Percentiles rank a stretch among this genome's conserved stretches.
Evolutionary conservation across 176 grass and related monocot genomes (phyloP).

Genomic region (Oryza meyeriana): DNA sequence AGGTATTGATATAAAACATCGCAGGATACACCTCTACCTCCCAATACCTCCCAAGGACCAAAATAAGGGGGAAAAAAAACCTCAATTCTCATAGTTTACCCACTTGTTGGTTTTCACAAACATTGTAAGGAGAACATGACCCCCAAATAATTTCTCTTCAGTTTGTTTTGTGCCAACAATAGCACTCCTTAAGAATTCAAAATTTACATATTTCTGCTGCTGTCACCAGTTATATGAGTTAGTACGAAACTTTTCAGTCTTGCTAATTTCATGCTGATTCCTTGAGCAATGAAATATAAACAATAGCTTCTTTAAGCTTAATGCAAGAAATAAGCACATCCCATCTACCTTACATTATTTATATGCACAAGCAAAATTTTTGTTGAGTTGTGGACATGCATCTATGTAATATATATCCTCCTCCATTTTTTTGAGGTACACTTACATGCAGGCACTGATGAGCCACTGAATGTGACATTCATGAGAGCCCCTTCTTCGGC

Average conservation of each 20-base stretch:
- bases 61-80: no score
- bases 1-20: no score
- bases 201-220: not conserved
- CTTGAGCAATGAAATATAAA: not conserved
- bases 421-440: constrained; percentile 48
- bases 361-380: not conserved
- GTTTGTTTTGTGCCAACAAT: not conserved
- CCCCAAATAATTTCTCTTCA: not conserved
- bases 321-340: not conserved
- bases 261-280: not conserved
- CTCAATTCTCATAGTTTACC: not conserved
- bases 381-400: not conserved
- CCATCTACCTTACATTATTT: not conserved
- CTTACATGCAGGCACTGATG: constrained; percentile 78
- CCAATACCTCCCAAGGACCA: no score
- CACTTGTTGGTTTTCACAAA: not conserved
- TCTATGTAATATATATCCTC: not conserved
- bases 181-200: not conserved
- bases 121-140: not conserved
- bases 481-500: constrained; percentile 86
- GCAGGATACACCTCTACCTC: no score
- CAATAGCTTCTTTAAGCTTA: not conserved
- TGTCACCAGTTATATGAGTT: not conserved
- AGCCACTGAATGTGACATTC: constrained; percentile 87
- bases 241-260: not conserved